Percentiles rank a stretch among this genome's conserved stretches.
phyloP scores from a whole-genome alignment of 768 basidiomycete species.

The Crepidotus variabilis region DNA sequence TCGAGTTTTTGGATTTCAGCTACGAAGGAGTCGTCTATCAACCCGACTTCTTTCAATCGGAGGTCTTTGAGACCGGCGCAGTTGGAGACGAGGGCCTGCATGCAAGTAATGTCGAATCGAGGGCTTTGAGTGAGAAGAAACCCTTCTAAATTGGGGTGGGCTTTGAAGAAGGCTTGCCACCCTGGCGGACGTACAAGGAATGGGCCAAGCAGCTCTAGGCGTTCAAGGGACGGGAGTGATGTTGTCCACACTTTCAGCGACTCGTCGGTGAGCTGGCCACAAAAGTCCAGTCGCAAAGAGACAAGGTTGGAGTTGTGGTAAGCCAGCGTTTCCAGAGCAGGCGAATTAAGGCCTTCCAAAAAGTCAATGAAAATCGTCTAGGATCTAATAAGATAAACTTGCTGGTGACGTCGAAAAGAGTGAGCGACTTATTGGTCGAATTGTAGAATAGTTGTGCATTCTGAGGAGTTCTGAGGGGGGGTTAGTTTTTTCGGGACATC shows the following conservation, averaged over 20 bases:
- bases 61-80: conserved; percentile 57
- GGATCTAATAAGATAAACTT: conserved; percentile 23
- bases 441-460: conserved; percentile 87
- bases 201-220: conserved; percentile 81
- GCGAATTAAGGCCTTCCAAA: conserved; percentile 58
- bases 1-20: conserved; percentile 45
- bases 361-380: neutral
- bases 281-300: conserved; percentile 76
- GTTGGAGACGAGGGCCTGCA: conserved; percentile 54
- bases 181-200: conserved; percentile 72
- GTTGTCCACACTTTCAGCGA: conserved; percentile 57
- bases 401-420: conserved; percentile 90
- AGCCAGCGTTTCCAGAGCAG: conserved; percentile 67
- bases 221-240: conserved; percentile 61
- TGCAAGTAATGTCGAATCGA: conserved; percentile 73
- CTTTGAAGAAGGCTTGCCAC: conserved; percentile 74
- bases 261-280: conserved; percentile 72
- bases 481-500: conserved; percentile 4
- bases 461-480: conserved; percentile 55
- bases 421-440: conserved; percentile 58
- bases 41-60: conserved; percentile 74
- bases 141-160: conserved; percentile 57
- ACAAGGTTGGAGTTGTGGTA: conserved; percentile 84
- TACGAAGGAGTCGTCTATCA: conserved; percentile 64
- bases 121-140: conserved; percentile 86